phyloP scores from a whole-genome alignment of 805 yeast species.

The Myxozyma sirexii region DNA sequence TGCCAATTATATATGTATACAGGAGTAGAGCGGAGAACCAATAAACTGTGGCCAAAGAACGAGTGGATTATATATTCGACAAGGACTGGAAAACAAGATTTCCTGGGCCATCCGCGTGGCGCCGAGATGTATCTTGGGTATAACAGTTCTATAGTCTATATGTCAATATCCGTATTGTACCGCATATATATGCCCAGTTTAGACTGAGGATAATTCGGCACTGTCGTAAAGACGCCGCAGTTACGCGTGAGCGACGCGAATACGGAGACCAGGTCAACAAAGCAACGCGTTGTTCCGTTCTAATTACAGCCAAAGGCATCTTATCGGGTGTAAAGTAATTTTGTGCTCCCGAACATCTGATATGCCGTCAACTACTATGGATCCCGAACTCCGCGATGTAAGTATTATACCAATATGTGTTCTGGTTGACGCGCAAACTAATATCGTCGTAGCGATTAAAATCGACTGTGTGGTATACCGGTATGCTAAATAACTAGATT shows the following conservation, averaged over 20 bases:
- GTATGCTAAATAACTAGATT: neutral
- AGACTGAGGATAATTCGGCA: neutral
- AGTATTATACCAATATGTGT: neutral
- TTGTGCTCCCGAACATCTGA: no score
- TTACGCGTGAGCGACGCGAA: constrained; percentile 12
- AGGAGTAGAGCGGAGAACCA: neutral
- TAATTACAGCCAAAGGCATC: neutral
- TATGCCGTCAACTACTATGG: constrained; percentile 6
- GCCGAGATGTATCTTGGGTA: neutral
- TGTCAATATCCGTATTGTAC: neutral
- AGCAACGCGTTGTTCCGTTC: neutral
- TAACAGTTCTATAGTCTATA: neutral
- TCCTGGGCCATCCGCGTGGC: constrained; percentile 11
- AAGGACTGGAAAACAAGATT: neutral
- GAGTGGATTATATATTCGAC: neutral
- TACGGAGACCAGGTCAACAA: neutral
- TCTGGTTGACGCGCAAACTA: neutral
- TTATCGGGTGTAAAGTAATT: neutral
- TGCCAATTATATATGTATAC: neutral
- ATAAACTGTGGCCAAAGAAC: neutral
- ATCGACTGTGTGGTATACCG: constrained; percentile 40
- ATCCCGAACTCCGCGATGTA: constrained; percentile 7
- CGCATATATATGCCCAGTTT: neutral
- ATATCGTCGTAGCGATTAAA: constrained; percentile 29
- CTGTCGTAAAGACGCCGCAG: neutral